Evolutionary conservation across 306 rosid genomes (phyloP).

Genomic region (Datisca glomerata): DNA sequence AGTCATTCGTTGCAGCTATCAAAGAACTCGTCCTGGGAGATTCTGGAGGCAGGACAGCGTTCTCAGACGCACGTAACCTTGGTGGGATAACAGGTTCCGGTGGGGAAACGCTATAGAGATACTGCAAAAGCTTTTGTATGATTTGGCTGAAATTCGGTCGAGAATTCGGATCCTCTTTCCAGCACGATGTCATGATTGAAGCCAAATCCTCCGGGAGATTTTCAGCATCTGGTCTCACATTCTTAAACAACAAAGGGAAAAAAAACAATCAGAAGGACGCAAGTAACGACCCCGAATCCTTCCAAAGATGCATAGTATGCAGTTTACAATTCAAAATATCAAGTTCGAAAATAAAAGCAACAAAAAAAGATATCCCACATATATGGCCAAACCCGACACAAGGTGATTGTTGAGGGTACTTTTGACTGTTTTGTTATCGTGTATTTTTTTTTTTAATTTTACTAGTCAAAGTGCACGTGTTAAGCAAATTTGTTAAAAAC

Average conservation of each 20-base stretch:
- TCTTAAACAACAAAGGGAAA: conserved; percentile 31
- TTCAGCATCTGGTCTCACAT: conserved; percentile 78
- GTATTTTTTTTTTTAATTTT: no score
- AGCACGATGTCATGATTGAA: conserved; percentile 66
- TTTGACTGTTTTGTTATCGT: no score
- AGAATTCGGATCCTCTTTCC: conserved; percentile 79
- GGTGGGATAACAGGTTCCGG: conserved; percentile 31
- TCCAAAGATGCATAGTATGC: no score
- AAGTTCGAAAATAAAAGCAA: no score
- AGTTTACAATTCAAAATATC: no score
- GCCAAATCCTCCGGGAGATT: conserved; percentile 69
- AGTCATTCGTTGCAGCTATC: conserved; percentile 47
- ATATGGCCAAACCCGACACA: no score
- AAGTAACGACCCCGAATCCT: no score
- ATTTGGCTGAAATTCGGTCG: conserved; percentile 70
- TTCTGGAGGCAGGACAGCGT: conserved; percentile 70
- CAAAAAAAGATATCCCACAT: no score
- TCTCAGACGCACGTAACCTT: conserved; percentile 44
- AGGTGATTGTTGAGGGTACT: no score
- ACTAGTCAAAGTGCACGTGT: no score
- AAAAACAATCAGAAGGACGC: no score
- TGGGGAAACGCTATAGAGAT: conserved; percentile 46
- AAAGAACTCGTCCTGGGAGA: conserved; percentile 91
- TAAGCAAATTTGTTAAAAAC: no score
- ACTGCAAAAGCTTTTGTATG: conserved; percentile 72